Percentiles rank a stretch among this genome's conserved stretches.
These are phyloP conservation scores for Bruguiera gymnorhiza DNA, from an alignment of 345 rosid species.

Conservation along the genomic window DNA sequence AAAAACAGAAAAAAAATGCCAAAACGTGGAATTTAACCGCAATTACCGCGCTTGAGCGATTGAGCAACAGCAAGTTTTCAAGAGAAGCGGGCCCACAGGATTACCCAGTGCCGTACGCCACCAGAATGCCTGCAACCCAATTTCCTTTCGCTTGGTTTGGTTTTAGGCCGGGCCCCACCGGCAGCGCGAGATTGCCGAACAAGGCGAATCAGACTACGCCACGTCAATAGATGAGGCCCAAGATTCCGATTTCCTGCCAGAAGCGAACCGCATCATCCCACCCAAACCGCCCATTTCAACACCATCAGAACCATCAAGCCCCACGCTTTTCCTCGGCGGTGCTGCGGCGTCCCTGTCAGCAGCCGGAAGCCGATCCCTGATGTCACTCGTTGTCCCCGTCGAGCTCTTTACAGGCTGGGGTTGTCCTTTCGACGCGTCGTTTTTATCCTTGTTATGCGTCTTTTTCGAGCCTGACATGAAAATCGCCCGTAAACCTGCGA, in stretches of 20 bases:
- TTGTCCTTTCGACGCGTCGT: conserved; percentile 18
- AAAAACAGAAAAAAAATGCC: neutral
- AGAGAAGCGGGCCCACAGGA: conserved; percentile 14
- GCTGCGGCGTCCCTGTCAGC: conserved; percentile 22
- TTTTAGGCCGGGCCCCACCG: conserved; percentile 12
- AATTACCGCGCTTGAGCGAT: conserved; percentile 20
- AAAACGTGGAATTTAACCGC: conserved; percentile 2
- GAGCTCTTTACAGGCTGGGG: conserved; percentile 20
- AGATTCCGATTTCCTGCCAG: conserved; percentile 30
- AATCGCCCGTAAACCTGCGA: conserved; percentile 46
- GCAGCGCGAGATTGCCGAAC: conserved; percentile 7
- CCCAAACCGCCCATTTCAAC: conserved; percentile 20
- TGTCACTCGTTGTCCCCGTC: conserved; percentile 33
- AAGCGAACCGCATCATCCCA: conserved; percentile 27
- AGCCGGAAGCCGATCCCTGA: conserved; percentile 52
- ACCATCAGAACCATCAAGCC: conserved; percentile 3
- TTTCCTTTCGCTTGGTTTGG: too few relatives aligned
- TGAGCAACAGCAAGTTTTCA: neutral
- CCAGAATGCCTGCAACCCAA: too few relatives aligned
- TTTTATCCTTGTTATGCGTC: conserved; percentile 16
- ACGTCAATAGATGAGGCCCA: conserved; percentile 15
- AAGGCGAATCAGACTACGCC: conserved; percentile 19
- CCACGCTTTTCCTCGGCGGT: conserved; percentile 27
- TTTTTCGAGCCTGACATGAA: conserved; percentile 31
- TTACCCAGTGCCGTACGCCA: conserved; percentile 28